These are phyloP conservation scores for Plicaturopsis crispa DNA, from an alignment of 768 basidiomycete genomes.

Conservation along the genomic window DNA sequence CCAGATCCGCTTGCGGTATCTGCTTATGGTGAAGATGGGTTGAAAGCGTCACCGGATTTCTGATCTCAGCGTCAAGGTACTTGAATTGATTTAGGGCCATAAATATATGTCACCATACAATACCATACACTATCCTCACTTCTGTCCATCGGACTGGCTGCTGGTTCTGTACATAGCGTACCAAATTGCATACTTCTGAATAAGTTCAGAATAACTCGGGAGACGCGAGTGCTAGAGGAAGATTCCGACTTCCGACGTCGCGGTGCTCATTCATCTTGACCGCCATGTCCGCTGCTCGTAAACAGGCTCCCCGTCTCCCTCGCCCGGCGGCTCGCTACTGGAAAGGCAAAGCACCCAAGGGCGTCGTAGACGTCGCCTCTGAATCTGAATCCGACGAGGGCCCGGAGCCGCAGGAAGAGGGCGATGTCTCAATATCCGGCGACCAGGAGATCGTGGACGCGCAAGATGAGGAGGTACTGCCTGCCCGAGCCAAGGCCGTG, in stretches of 20 bases:
- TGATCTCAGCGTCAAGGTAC: no score
- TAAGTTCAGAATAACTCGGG: no score
- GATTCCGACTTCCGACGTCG: no score
- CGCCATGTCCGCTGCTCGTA: constrained; percentile 30
- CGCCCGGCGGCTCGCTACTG: constrained; percentile 81
- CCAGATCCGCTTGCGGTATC: constrained; percentile 50
- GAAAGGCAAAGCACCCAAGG: constrained; percentile 86
- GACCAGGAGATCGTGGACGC: constrained; percentile 44
- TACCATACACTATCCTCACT: no score
- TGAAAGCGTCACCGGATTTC: no score
- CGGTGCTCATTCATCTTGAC: no score
- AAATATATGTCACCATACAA: no score
- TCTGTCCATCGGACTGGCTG: no score
- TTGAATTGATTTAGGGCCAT: no score
- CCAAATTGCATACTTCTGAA: no score
- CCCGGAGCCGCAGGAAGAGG: constrained; percentile 31
- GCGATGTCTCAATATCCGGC: constrained; percentile 53
- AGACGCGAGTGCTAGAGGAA: no score
- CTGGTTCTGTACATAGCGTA: no score
- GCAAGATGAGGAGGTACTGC: constrained; percentile 34
- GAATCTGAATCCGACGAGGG: constrained; percentile 60
- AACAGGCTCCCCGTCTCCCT: constrained; percentile 72
- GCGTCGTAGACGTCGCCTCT: constrained; percentile 47
- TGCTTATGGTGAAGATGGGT: constrained; percentile 53
- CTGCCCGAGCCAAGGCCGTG: constrained; percentile 22